Base-by-base conservation (phyloP, 768 basidiomycete species). In the Lentinula guzmanii region DNA sequence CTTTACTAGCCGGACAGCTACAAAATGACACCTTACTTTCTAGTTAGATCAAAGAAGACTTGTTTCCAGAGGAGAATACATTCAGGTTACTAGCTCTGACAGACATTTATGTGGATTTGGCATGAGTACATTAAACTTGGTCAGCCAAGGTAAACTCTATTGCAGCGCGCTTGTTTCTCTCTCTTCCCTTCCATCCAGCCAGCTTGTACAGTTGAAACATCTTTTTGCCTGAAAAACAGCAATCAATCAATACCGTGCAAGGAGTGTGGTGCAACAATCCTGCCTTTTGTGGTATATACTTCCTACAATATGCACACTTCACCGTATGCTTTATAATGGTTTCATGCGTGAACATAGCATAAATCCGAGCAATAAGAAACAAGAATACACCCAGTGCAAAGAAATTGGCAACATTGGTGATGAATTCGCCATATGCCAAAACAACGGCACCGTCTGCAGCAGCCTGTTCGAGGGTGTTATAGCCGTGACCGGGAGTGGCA, bases 371-470 rank as follows among this genome's bases (percentile, higher is more conserved):
- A 2, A 79, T 63, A 2, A 65, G 39, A 59, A 79, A 81, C 5
- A 80, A 69, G 4, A 72, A 70, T 1, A 74, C 7, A 1, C 77
- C 79, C 3, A 80, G 65, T 10, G 70, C 72, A 48, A 79, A 53
- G 61, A 81, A 80, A 55, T 68, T 76, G 60, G 78, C 50, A 3
- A 75, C 51, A 21, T 74, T 65, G 62, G 77, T 74, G 10, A 77
- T 13, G 65, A 81, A 81, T 11, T 65, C 65, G 4, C 79, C 76
- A 28, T 72, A 76, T 8, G 74, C 72, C 60, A 78, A 67, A 1
- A 77, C 76, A 1, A 79, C 73, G 15, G 79, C 76, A n/a, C 79
- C 79, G 52, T 81, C 79, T 0, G 73, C 76, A 1, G 72, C 65
- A 2, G 79, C 78, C 62, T 79, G 79, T 54, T 73, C 60, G 11